Conservation (phyloP, 176 grass and related monocot genomes). For the Leersia perrieri region DNA sequence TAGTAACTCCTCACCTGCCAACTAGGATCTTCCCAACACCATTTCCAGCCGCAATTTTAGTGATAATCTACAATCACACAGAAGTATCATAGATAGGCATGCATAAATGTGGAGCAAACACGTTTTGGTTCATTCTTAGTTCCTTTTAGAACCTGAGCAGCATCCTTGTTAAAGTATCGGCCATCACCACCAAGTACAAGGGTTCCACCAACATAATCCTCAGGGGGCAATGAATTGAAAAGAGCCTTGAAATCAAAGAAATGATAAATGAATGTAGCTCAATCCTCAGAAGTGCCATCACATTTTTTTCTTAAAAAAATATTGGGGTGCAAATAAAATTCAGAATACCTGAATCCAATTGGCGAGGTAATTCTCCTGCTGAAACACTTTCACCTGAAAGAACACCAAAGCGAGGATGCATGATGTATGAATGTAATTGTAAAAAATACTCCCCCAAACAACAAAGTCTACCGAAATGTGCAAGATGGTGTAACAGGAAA, state of each 20-base stretch:
- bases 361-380: slow-evolving; percentile 82
- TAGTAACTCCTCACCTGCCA: slow-evolving; percentile 50
- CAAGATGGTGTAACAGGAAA: background rate
- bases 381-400: slow-evolving; percentile 89
- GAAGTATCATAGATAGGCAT: slow-evolving; percentile 23
- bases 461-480: background rate
- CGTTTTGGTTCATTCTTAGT: background rate
- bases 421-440: background rate
- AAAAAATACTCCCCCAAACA: background rate
- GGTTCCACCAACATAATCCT: slow-evolving; percentile 73
- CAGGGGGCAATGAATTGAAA: slow-evolving; percentile 74
- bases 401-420: background rate
- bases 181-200: slow-evolving; percentile 90
- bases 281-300: background rate
- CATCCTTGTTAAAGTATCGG: slow-evolving; percentile 79
- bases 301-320: background rate
- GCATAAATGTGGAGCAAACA: slow-evolving; percentile 4
- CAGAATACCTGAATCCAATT: slow-evolving; percentile 88
- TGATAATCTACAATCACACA: slow-evolving; percentile 57
- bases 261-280: slow-evolving; percentile 20
- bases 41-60: slow-evolving; percentile 89
- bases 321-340: background rate
- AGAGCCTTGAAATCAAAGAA: slow-evolving; percentile 54
- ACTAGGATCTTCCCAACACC: slow-evolving; percentile 81
- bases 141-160: slow-evolving; percentile 55